Base-by-base conservation (phyloP, 2,329 filamentous ascomycete species). In the Ophiostoma himal-ulmi region DNA sequence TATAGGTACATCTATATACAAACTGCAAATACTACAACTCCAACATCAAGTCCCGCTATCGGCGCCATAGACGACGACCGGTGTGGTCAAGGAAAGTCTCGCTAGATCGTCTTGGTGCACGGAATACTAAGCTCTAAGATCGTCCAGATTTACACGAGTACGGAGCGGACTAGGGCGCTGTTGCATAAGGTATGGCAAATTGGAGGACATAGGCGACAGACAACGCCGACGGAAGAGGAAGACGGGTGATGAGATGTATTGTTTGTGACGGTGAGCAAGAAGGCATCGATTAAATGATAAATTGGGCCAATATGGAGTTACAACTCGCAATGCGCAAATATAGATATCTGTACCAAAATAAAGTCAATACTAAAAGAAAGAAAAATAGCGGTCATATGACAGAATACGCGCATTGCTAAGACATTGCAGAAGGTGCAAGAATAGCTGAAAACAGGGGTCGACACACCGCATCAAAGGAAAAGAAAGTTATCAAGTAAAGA, bases 391-490 rank as follows among this genome's bases (percentile, higher is more conserved):
- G 52, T 57, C 52, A 57, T 57, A 57, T 57, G 52, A 57, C 52
- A 26, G 3, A 57, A 57, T 57, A 57, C 52, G 52, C 52, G 52
- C n/a, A 57, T 57, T 26, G 5, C 52, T 17, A 57, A 57, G 52
- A 57, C 52, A 57, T 57, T 22, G 10, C 44, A 48, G 44, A 6
- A 57, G 52, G 26, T 22, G 52, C 52, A 4, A 57, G 52, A 57
- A 57, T 57, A 57, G 52, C 52, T 57, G 52, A 57, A 57, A 57
- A 26, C 52, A 57, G 52, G 52, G 52, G 52, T 57, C 22, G 52
- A 48, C 22, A 57, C 52, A 57, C 52, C 52, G 52, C 26, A 44
- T 22, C 14, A 10, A 11, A 26, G 11, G 13, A 13, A 22, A 11
- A 14, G 2, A 22, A 6, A 26, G 13, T 22, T 22, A 54, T 22